Evolutionary conservation across 306 rosid genomes (phyloP).

Genomic region (Vicia villosa): DNA sequence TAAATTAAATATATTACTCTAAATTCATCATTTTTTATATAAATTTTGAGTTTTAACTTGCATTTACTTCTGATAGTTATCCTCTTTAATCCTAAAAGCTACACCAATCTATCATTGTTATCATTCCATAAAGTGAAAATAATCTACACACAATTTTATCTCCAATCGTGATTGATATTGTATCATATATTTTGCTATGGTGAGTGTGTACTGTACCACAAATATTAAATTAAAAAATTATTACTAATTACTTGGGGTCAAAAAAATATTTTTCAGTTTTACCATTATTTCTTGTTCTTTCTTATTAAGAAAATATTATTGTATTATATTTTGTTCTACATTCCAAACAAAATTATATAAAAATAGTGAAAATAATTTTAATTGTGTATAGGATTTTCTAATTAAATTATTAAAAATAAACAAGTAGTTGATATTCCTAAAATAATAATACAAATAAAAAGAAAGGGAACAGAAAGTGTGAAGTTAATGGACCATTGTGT

Average conservation of each 20-base stretch:
- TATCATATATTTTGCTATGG: not conserved
- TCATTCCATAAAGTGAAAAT: too few species aligned
- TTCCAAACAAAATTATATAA: not conserved
- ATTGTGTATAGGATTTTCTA: not conserved
- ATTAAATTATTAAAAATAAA: not conserved
- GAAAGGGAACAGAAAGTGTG: not conserved
- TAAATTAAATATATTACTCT: too few species aligned
- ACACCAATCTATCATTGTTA: too few species aligned
- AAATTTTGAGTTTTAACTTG: too few species aligned
- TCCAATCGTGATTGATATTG: too few species aligned
- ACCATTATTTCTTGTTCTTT: not conserved
- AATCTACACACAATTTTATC: too few species aligned
- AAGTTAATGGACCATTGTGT: not conserved
- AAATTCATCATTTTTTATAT: too few species aligned
- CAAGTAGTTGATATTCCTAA: not conserved
- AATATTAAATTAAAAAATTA: too few species aligned
- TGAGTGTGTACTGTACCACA: not conserved
- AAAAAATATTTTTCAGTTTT: not conserved
- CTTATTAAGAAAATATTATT: not conserved
- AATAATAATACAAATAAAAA: not conserved
- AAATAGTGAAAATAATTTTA: not conserved
- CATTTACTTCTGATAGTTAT: too few species aligned
- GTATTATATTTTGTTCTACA: not conserved
- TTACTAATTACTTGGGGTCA: not conserved
- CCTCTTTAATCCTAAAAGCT: too few species aligned